phyloP scores from a whole-genome alignment of 495 filamentous ascomycete species.

The Penicillium canariense region DNA sequence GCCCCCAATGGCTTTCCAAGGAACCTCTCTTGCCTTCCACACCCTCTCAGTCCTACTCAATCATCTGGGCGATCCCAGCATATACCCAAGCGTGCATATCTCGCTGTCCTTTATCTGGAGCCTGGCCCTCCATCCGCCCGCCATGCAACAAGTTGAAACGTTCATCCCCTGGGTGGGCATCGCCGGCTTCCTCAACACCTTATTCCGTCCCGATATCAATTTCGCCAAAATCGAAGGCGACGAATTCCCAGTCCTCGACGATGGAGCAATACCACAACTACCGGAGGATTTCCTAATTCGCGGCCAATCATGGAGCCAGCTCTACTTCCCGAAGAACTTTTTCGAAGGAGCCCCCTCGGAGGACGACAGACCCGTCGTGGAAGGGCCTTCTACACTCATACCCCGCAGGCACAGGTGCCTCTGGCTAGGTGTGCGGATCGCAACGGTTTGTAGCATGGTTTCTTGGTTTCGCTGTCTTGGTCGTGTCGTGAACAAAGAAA shows the following conservation, averaged over 20 bases:
- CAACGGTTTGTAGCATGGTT: slow-evolving; percentile 39
- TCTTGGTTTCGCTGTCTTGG: neutral
- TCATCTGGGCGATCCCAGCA: slow-evolving; percentile 59
- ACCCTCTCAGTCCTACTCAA: slow-evolving; percentile 55
- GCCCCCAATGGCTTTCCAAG: slow-evolving; percentile 27
- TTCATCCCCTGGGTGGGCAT: slow-evolving; percentile 68
- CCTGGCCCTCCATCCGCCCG: slow-evolving; percentile 48
- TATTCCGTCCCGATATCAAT: slow-evolving; percentile 44
- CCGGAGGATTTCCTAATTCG: slow-evolving; percentile 82
- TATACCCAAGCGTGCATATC: slow-evolving; percentile 66
- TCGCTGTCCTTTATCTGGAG: slow-evolving; percentile 68
- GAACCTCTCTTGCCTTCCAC: slow-evolving; percentile 44
- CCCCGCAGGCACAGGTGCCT: slow-evolving; percentile 69
- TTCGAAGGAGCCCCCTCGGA: slow-evolving; percentile 68
- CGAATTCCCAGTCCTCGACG: slow-evolving; percentile 52
- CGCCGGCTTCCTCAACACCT: slow-evolving; percentile 63
- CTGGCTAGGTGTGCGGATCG: slow-evolving; percentile 64
- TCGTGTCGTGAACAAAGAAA: neutral
- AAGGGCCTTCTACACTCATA: slow-evolving; percentile 62
- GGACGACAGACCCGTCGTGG: slow-evolving; percentile 73
- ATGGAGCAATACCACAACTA: slow-evolving; percentile 57
- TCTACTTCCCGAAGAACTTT: slow-evolving; percentile 67
- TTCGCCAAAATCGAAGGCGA: slow-evolving; percentile 48
- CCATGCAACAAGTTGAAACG: slow-evolving; percentile 51
- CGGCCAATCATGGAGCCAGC: slow-evolving; percentile 68